phyloP scores from a whole-genome alignment of 768 basidiomycete genomes.

The Leccinum rimulosum region DNA sequence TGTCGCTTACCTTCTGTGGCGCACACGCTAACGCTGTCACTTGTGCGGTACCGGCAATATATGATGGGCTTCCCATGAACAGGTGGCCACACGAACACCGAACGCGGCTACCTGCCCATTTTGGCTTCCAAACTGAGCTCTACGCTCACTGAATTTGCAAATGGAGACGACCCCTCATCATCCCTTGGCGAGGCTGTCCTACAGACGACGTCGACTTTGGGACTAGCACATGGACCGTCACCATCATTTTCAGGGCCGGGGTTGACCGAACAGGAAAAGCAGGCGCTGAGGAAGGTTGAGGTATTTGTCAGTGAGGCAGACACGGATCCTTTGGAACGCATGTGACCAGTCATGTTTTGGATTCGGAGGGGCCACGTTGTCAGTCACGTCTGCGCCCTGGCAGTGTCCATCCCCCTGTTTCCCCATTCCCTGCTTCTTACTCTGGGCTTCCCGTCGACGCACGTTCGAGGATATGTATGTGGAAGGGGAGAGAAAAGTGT shows the following conservation, averaged over 20 bases:
- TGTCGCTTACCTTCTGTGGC: constrained; percentile 10
- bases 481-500: not conserved
- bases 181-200: not conserved
- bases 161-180: constrained; percentile 12
- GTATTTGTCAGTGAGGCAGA: constrained; percentile 75
- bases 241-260: constrained; percentile 6
- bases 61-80: constrained; percentile 14
- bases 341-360: constrained; percentile 35
- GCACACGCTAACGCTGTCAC: constrained; percentile 7
- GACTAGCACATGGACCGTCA: constrained; percentile 22
- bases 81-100: constrained; percentile 94
- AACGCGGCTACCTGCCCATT: constrained; percentile 85
- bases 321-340: constrained; percentile 68
- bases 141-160: constrained; percentile 37
- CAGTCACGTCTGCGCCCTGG: not conserved
- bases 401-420: not conserved
- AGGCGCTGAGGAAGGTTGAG: constrained; percentile 38
- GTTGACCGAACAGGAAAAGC: constrained; percentile 33
- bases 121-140: constrained; percentile 67
- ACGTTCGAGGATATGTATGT: constrained; percentile 6
- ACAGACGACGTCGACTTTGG: constrained; percentile 24
- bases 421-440: not conserved
- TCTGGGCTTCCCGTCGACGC: not conserved
- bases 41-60: constrained; percentile 18
- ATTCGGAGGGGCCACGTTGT: not conserved